phyloP scores from a whole-genome alignment of 108 stramenopile species.

The Epipyxis sp. region DNA sequence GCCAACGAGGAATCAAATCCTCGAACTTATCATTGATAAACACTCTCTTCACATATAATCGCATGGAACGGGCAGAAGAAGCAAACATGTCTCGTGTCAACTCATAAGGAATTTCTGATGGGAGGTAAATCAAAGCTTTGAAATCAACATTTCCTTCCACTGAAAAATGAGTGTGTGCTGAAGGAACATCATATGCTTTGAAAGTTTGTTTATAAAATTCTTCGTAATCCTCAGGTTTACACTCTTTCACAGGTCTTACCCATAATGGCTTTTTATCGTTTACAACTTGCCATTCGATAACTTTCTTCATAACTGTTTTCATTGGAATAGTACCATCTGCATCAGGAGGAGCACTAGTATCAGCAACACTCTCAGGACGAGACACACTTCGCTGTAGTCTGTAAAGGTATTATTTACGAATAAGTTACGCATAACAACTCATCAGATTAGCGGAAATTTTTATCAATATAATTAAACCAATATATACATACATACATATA shows the following conservation, averaged over 20 bases:
- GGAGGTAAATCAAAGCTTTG: constrained; percentile 89
- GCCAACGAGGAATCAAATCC: constrained; percentile 92
- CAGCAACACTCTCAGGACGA: constrained; percentile 21
- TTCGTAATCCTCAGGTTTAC: constrained; percentile 80
- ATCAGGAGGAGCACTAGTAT: not conserved
- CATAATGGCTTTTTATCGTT: constrained; percentile 94
- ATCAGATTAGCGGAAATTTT: too few species aligned
- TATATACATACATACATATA: too few species aligned
- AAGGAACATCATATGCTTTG: constrained; percentile 79
- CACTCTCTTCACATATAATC: constrained; percentile 95
- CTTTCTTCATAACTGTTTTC: constrained; percentile 89
- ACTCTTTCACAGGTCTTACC: constrained; percentile 84
- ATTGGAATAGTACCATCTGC: constrained; percentile 38
- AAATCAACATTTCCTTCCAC: constrained; percentile 95
- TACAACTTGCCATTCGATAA: constrained; percentile 76
- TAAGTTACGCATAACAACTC: too few species aligned
- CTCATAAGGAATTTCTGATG: constrained; percentile 90
- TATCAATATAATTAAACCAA: too few species aligned
- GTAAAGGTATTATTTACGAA: too few species aligned
- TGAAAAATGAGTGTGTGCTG: constrained; percentile 84
- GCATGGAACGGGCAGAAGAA: constrained; percentile 75
- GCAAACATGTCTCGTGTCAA: constrained; percentile 92
- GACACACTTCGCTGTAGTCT: not conserved
- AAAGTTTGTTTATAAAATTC: constrained; percentile 95
- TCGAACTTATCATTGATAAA: constrained; percentile 99